phyloP scores from a whole-genome alignment of 2,329 filamentous ascomycete genomes.

The Ramichloridium luteum region DNA sequence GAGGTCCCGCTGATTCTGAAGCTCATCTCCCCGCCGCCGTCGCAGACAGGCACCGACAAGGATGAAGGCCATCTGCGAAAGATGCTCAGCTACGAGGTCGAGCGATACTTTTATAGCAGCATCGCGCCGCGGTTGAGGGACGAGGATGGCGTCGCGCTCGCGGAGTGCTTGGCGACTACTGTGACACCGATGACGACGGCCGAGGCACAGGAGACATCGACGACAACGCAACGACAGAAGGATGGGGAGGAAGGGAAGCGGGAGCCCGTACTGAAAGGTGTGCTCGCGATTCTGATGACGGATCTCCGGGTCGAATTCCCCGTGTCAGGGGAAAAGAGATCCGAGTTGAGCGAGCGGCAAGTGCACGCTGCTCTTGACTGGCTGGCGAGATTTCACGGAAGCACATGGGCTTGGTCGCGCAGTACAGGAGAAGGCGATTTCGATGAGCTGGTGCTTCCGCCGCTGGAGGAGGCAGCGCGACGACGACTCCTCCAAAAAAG shows the following conservation, averaged over 20 bases:
- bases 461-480: slow-evolving; percentile 38
- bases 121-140: slow-evolving; percentile 43
- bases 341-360: slow-evolving; percentile 36
- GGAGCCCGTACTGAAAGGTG: too few species aligned
- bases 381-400: slow-evolving; percentile 49
- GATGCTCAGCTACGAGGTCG: slow-evolving; percentile 54
- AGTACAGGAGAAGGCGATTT: slow-evolving; percentile 19
- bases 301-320: slow-evolving; percentile 45
- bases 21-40: slow-evolving; percentile 46
- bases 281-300: slow-evolving; percentile 47
- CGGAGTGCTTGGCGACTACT: slow-evolving; percentile 32
- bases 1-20: slow-evolving; percentile 43
- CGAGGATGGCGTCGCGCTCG: slow-evolving; percentile 34
- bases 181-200: too few species aligned
- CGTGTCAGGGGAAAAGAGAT: slow-evolving; percentile 43
- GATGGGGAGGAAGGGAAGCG: too few species aligned
- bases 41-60: slow-evolving; percentile 12
- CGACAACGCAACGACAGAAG: too few species aligned
- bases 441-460: slow-evolving; percentile 38
- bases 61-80: slow-evolving; percentile 55
- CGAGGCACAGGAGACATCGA: too few species aligned
- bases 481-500: too few species aligned
- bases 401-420: slow-evolving; percentile 42
- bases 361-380: slow-evolving; percentile 46
- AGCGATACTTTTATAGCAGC: slow-evolving; percentile 52